These are phyloP conservation scores for Cryptococcus sp. DNA, from an alignment of 1,284 basidiomycete genomes.

Conservation along the genomic window DNA sequence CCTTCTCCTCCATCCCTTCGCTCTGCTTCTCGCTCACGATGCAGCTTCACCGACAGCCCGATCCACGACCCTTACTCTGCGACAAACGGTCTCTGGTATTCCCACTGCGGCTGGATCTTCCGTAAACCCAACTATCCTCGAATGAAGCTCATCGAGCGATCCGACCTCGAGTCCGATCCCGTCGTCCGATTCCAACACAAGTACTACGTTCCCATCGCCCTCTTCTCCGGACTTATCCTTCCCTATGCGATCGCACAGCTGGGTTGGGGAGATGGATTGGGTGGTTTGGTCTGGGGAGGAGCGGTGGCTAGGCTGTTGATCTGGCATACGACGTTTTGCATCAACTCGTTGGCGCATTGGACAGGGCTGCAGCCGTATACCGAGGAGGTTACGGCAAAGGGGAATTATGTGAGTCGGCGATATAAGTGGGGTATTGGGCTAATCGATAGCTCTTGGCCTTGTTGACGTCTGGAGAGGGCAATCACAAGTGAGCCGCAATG, in stretches of 20 bases:
- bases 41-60: constrained; percentile 64
- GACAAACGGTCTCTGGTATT: constrained; percentile 63
- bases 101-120: constrained; percentile 81
- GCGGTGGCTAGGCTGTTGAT: constrained; percentile 57
- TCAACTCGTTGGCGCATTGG: constrained; percentile 77
- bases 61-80: constrained; percentile 71
- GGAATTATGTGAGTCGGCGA: constrained; percentile 49
- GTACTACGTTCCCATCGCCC: constrained; percentile 60
- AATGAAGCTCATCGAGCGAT: constrained; percentile 59
- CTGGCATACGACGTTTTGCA: constrained; percentile 67
- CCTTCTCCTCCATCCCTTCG: constrained; percentile 41
- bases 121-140: constrained; percentile 64
- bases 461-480: constrained; percentile 68
- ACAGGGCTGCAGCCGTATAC: constrained; percentile 69
- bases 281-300: constrained; percentile 63
- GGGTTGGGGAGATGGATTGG: constrained; percentile 61
- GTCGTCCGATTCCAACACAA: constrained; percentile 69
- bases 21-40: not conserved
- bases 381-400: constrained; percentile 68
- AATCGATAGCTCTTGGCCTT: constrained; percentile 57
- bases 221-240: constrained; percentile 57
- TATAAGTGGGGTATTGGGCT: not conserved
- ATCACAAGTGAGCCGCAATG: constrained; percentile 63
- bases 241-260: constrained; percentile 50
- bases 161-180: constrained; percentile 65